A percentile compares a stretch with the other conserved stretches of the same genome.
These are phyloP conservation scores for Pichia sp. DNA, from an alignment of 1,139 yeast genomes.

Conservation along the genomic window DNA sequence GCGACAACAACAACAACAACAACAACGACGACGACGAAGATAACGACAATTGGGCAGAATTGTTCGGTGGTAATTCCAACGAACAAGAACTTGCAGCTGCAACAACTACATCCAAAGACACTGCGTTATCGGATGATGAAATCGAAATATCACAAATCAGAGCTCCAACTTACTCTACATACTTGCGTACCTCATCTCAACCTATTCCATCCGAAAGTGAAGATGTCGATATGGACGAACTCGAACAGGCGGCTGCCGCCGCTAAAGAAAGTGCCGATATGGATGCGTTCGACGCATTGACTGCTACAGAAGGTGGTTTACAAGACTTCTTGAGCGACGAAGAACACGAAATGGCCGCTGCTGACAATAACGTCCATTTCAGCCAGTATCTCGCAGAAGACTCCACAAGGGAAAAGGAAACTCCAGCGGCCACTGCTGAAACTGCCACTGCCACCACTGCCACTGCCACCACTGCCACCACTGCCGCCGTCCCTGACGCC, in stretches of 20 bases:
- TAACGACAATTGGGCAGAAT: slow-evolving; percentile 17
- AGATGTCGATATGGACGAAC: background rate
- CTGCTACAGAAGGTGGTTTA: slow-evolving; percentile 6
- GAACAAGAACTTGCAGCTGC: no score
- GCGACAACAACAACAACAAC: no score
- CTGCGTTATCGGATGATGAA: background rate
- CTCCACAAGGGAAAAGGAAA: background rate
- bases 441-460: no score
- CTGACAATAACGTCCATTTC: background rate
- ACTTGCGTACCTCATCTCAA: slow-evolving; percentile 19
- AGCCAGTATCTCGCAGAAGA: slow-evolving; percentile 12
- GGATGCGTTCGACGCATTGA: slow-evolving; percentile 10
- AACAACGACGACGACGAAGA: no score
- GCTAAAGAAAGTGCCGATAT: slow-evolving; percentile 1
- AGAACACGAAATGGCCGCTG: slow-evolving; percentile 5
- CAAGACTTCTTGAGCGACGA: slow-evolving; percentile 15
- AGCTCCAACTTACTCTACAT: slow-evolving; percentile 15
- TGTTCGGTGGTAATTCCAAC: slow-evolving; percentile 20
- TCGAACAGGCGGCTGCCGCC: background rate
- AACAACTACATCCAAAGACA: slow-evolving; percentile 20
- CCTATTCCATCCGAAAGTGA: slow-evolving; percentile 5
- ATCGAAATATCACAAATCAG: slow-evolving; percentile 10
- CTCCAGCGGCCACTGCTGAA: no score
- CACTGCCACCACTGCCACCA: no score
- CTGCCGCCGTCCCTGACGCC: no score